phyloP scores from a whole-genome alignment of 2,329 filamentous ascomycete species.

The Aspergillus ochraceoroseus region DNA sequence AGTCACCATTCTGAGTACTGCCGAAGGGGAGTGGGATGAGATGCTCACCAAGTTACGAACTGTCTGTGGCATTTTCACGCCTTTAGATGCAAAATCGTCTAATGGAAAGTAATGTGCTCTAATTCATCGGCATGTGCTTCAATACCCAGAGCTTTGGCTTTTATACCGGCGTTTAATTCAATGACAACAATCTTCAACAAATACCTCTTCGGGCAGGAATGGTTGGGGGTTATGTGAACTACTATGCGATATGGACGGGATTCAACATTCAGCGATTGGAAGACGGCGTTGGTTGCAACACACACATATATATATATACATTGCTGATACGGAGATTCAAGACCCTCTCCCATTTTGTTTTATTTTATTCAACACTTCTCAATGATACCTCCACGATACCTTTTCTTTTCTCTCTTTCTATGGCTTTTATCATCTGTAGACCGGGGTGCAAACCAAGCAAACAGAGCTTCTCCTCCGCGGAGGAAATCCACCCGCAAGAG shows the following conservation, averaged over 20 bases:
- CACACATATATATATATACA: no score
- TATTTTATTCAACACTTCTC: no score
- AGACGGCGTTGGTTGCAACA: constrained; percentile 9
- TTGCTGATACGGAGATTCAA: background rate
- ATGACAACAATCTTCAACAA: constrained; percentile 28
- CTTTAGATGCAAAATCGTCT: constrained; percentile 16
- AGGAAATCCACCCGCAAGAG: background rate
- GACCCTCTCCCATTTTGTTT: background rate
- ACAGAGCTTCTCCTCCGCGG: constrained; percentile 20
- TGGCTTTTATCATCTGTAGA: background rate
- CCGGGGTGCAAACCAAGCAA: constrained; percentile 29
- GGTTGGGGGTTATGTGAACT: constrained; percentile 6
- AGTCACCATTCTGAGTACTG: constrained; percentile 76
- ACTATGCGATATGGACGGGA: constrained; percentile 12
- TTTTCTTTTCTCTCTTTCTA: background rate
- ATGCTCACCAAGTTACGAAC: constrained; percentile 70
- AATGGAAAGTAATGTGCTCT: background rate
- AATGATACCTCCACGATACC: background rate
- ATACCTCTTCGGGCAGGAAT: constrained; percentile 17
- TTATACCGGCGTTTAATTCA: constrained; percentile 1
- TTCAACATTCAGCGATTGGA: constrained; percentile 32
- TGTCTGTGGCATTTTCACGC: constrained; percentile 41
- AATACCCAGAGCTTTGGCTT: no score
- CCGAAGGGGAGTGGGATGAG: constrained; percentile 79
- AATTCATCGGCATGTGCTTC: no score